phyloP scores from a whole-genome alignment of 768 basidiomycete genomes.

The Auricularia sp. region DNA sequence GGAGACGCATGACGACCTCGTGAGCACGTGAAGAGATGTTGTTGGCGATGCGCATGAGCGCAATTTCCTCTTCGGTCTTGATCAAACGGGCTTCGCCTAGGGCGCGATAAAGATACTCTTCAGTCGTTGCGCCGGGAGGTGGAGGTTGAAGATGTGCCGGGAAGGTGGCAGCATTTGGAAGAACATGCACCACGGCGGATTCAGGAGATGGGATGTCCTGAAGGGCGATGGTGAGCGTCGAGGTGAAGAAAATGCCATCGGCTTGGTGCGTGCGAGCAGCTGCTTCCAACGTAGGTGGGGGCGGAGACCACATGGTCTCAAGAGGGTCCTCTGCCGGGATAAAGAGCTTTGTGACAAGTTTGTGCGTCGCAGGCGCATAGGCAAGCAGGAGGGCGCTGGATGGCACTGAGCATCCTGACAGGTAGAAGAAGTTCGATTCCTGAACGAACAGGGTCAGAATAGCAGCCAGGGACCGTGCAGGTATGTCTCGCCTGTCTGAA shows the following conservation, averaged over 20 bases:
- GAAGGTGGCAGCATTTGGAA: constrained; percentile 35
- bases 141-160: constrained; percentile 17
- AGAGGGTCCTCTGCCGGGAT: constrained; percentile 65
- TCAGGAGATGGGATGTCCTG: constrained; percentile 22
- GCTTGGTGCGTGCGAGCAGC: constrained; percentile 43
- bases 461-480: constrained; percentile 11
- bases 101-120: constrained; percentile 61
- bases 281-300: constrained; percentile 59
- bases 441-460: constrained; percentile 11
- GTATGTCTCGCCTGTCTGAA: constrained; percentile 40
- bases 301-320: constrained; percentile 82
- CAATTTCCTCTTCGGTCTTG: constrained; percentile 69
- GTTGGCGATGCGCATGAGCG: constrained; percentile 68
- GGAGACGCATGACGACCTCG: constrained; percentile 83
- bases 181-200: constrained; percentile 50
- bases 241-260: constrained; percentile 37
- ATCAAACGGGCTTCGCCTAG: constrained; percentile 73
- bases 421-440: constrained; percentile 85
- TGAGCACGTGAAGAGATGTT: constrained; percentile 84
- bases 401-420: constrained; percentile 72
- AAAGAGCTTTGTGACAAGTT: constrained; percentile 48
- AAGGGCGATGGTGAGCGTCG: constrained; percentile 35
- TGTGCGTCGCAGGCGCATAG: constrained; percentile 41
- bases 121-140: constrained; percentile 26
- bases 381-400: constrained; percentile 55